These are phyloP conservation scores for Nectriaceae sp. DNA, from an alignment of 2,329 filamentous ascomycete species.

Conservation along the genomic window DNA sequence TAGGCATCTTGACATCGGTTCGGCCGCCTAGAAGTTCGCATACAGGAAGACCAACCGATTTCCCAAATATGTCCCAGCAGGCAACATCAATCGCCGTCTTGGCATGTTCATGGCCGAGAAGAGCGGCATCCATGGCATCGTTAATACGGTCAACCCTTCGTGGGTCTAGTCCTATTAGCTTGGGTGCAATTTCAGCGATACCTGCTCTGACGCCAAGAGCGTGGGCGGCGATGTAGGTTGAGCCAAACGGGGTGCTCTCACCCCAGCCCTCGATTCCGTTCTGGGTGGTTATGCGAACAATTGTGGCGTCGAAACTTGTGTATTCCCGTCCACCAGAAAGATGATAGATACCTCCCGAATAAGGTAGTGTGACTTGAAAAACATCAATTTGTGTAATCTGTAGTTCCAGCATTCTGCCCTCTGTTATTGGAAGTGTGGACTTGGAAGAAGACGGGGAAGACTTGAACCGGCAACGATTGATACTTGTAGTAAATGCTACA, in stretches of 20 bases:
- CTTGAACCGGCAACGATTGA: no score
- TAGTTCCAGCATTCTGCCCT: conserved; percentile 19
- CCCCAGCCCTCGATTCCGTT: conserved; percentile 23
- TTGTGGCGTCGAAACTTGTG: conserved; percentile 17
- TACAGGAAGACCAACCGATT: conserved; percentile 17
- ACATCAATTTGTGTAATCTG: conserved; percentile 21
- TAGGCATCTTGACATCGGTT: conserved; percentile 12
- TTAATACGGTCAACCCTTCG: conserved; percentile 20
- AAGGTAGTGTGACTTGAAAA: conserved; percentile 16
- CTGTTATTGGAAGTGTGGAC: no score
- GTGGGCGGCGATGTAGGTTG: conserved; percentile 19
- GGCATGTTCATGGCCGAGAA: conserved; percentile 17
- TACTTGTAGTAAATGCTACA: no score
- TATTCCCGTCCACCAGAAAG: conserved; percentile 18
- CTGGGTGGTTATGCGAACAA: conserved; percentile 21
- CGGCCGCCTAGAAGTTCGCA: conserved; percentile 21
- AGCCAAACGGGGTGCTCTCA: conserved; percentile 21
- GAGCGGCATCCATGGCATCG: conserved; percentile 17
- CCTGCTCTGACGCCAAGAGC: conserved; percentile 18
- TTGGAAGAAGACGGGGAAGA: no score
- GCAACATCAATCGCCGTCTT: conserved; percentile 20
- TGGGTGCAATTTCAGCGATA: conserved; percentile 16
- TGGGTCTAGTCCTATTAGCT: conserved; percentile 15
- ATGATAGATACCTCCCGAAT: conserved; percentile 16
- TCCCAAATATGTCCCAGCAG: conserved; percentile 23